Conservation (phyloP, 2,329 filamentous ascomycete genomes). For the Trichoderma cornu-damae region DNA sequence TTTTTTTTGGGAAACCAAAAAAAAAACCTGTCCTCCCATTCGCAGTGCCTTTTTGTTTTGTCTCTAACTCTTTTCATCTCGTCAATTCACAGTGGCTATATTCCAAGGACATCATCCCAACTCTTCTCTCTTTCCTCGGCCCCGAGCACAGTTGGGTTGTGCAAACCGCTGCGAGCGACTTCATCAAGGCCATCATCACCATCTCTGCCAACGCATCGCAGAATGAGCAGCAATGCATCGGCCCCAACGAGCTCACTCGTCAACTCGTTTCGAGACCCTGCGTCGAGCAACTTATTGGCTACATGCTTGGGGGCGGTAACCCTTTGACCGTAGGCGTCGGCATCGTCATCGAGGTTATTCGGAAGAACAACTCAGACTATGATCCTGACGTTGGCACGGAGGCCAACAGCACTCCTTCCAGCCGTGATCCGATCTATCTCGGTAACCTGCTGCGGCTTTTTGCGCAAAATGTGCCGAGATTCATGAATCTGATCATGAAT, state of each 20-base stretch:
- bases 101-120: slow-evolving; percentile 79
- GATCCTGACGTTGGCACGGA: slow-evolving; percentile 86
- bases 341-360: slow-evolving; percentile 96
- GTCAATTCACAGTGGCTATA: slow-evolving; percentile 71
- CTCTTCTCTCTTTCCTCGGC: slow-evolving; percentile 78
- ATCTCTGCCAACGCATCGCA: slow-evolving; percentile 98
- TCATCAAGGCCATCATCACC: slow-evolving; percentile 97
- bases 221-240: slow-evolving; percentile 98
- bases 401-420: slow-evolving; percentile 71
- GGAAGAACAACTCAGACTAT: slow-evolving; percentile 99
- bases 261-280: slow-evolving; percentile 86
- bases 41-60: background rate
- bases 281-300: slow-evolving; percentile 75
- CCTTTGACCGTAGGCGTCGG: slow-evolving; percentile 93
- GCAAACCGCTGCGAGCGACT: slow-evolving; percentile 94
- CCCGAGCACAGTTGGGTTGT: slow-evolving; percentile 82
- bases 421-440: slow-evolving; percentile 89
- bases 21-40: no score
- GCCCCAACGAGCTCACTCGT: slow-evolving; percentile 91
- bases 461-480: slow-evolving; percentile 84
- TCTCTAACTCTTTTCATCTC: slow-evolving; percentile 22
- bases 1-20: no score
- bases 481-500: slow-evolving; percentile 85
- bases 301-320: slow-evolving; percentile 92
- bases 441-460: slow-evolving; percentile 86